Percentiles rank a stretch among this genome's conserved stretches.
These are phyloP conservation scores for Collariella sp. DNA, from an alignment of 495 filamentous ascomycete genomes.

Conservation along the genomic window DNA sequence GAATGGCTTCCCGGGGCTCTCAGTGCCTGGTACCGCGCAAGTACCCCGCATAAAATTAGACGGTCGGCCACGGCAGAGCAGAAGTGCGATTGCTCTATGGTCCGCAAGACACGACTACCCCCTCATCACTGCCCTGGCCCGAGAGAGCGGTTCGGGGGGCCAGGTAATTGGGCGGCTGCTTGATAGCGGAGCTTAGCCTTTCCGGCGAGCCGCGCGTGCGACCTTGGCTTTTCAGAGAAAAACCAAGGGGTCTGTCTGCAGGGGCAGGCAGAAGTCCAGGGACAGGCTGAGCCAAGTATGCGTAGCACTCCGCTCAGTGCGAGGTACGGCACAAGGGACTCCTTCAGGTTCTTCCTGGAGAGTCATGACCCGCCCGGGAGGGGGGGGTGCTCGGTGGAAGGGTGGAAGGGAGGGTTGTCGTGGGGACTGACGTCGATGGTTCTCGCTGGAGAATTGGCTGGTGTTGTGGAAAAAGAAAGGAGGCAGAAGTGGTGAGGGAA, in stretches of 20 bases:
- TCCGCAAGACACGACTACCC: background rate
- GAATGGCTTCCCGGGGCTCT: background rate
- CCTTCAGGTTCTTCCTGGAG: no score
- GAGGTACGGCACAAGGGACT: background rate
- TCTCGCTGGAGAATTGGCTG: background rate
- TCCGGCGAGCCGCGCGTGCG: background rate
- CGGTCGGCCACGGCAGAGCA: background rate
- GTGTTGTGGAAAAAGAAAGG: background rate
- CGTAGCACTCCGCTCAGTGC: slow-evolving; percentile 1
- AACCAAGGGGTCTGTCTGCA: background rate
- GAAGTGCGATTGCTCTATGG: background rate
- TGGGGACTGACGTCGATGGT: background rate
- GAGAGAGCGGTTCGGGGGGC: background rate
- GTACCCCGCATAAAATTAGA: slow-evolving; percentile 2
- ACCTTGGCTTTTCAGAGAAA: background rate
- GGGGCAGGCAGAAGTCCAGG: background rate
- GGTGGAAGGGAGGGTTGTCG: background rate
- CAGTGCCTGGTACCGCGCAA: no score
- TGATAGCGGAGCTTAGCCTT: background rate
- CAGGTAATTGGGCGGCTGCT: background rate
- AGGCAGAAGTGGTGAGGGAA: background rate
- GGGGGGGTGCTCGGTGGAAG: no score
- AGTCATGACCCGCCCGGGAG: no score
- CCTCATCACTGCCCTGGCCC: background rate
- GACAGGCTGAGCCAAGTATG: background rate